Conservation (phyloP, 1,284 basidiomycete species). For the Moesziomyces antarcticus region DNA sequence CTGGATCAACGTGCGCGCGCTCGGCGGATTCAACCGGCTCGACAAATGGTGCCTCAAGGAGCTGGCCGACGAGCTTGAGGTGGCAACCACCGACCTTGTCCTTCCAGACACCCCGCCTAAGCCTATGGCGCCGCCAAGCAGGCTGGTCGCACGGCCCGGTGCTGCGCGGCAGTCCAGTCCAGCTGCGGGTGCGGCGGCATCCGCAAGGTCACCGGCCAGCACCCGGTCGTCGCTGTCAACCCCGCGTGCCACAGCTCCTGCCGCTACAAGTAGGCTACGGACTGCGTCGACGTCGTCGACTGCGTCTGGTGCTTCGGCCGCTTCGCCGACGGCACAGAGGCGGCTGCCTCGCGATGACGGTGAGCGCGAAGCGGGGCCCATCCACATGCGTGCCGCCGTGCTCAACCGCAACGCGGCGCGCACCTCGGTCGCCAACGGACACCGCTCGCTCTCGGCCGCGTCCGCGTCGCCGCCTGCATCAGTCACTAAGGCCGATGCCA, state of each 20-base stretch:
- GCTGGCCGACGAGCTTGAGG: constrained; percentile 71
- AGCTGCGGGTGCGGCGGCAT: neutral
- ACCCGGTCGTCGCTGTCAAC: constrained; percentile 1
- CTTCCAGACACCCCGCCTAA: constrained; percentile 26
- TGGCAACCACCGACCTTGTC: constrained; percentile 46
- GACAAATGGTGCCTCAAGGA: constrained; percentile 89
- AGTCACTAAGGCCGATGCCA: neutral
- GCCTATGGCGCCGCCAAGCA: neutral
- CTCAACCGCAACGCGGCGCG: constrained; percentile 60
- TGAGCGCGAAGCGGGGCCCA: constrained; percentile 57
- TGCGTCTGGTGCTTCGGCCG: neutral
- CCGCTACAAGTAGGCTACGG: constrained; percentile 5
- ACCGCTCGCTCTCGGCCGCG: constrained; percentile 23
- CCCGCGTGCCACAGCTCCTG: constrained; percentile 6
- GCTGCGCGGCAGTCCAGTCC: constrained; percentile 2
- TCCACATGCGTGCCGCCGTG: constrained; percentile 58
- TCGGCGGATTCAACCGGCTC: constrained; percentile 81
- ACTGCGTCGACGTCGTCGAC: constrained; percentile 2
- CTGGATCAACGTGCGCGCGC: constrained; percentile 81
- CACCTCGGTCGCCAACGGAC: constrained; percentile 38
- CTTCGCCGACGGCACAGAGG: constrained; percentile 1
- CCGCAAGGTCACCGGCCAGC: neutral
- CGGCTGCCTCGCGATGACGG: constrained; percentile 11
- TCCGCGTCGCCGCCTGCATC: constrained; percentile 15
- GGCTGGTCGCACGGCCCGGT: constrained; percentile 15